Percentiles rank a stretch among this genome's conserved stretches.
These are phyloP conservation scores for Castanea sativa DNA, from an alignment of 306 rosid genomes.

Conservation along the genomic window DNA sequence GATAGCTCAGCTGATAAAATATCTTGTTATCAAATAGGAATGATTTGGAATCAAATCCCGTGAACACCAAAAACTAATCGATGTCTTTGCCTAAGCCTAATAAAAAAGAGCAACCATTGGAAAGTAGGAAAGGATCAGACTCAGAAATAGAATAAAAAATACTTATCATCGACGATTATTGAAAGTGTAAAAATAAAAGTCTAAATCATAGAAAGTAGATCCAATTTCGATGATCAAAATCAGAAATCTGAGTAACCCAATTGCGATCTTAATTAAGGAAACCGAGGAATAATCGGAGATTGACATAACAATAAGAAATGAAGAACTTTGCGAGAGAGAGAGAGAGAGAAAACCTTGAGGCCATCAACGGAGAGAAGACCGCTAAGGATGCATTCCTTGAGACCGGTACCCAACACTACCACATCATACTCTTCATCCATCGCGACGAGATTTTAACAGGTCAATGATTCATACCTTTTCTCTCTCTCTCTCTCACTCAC, in stretches of 20 bases:
- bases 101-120: too few species aligned
- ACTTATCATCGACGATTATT: too few species aligned
- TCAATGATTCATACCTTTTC: too few species aligned
- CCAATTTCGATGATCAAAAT: not conserved
- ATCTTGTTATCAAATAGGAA: too few species aligned
- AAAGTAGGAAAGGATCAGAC: too few species aligned
- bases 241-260: not conserved
- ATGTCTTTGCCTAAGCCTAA: too few species aligned
- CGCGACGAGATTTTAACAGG: not conserved
- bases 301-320: not conserved
- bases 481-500: too few species aligned
- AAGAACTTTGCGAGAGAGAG: not conserved
- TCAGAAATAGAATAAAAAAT: too few species aligned
- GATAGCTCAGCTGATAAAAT: accelerated
- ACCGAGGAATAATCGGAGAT: not conserved
- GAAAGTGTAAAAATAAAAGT: not conserved
- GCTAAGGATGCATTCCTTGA: constrained; percentile 96
- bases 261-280: not conserved
- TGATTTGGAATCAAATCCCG: too few species aligned
- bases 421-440: constrained; percentile 97
- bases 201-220: not conserved
- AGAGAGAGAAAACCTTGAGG: constrained; percentile 57
- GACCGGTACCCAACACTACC: constrained; percentile 87
- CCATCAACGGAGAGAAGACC: constrained; percentile 99
- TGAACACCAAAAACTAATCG: too few species aligned